phyloP scores from a whole-genome alignment of 805 yeast species.

The Cyberlindnera euphorbiiphila region DNA sequence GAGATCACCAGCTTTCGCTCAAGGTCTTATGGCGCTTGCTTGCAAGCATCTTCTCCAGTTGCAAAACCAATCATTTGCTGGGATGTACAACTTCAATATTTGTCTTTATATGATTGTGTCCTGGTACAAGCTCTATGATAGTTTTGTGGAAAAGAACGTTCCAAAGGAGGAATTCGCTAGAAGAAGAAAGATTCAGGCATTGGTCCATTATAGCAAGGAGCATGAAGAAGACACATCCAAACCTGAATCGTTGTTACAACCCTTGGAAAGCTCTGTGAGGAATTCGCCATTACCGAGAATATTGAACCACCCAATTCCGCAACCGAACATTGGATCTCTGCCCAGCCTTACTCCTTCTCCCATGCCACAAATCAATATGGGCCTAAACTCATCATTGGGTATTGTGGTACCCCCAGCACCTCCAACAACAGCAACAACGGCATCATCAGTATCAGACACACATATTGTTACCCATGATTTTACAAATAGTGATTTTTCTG shows the following conservation, averaged over 20 bases:
- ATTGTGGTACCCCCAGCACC: background rate
- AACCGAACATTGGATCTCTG: no score
- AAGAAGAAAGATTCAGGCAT: conserved; percentile 6
- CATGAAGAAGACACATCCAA: background rate
- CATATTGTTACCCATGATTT: background rate
- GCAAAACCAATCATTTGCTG: conserved; percentile 8
- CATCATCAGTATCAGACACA: background rate
- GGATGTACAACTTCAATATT: conserved; percentile 10
- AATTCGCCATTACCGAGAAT: background rate
- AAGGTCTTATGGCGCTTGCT: conserved; percentile 12
- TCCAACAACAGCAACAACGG: background rate
- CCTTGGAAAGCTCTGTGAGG: conserved; percentile 1
- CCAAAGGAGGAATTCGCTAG: conserved; percentile 2
- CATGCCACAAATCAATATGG: background rate
- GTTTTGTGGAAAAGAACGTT: conserved; percentile 4
- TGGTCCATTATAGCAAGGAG: conserved; percentile 3
- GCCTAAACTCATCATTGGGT: background rate
- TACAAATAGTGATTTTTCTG: background rate
- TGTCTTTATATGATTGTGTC: conserved; percentile 9
- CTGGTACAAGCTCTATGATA: conserved; percentile 14
- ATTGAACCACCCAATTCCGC: background rate
- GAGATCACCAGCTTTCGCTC: conserved; percentile 10
- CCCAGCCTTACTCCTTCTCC: background rate
- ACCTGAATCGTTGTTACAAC: background rate
- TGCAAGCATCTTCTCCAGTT: conserved; percentile 13